Evolutionary conservation across 2,329 filamentous ascomycete genomes (phyloP), one percentile per base, ranked within the genome.

Genomic region (Xylaria sp.): DNA sequence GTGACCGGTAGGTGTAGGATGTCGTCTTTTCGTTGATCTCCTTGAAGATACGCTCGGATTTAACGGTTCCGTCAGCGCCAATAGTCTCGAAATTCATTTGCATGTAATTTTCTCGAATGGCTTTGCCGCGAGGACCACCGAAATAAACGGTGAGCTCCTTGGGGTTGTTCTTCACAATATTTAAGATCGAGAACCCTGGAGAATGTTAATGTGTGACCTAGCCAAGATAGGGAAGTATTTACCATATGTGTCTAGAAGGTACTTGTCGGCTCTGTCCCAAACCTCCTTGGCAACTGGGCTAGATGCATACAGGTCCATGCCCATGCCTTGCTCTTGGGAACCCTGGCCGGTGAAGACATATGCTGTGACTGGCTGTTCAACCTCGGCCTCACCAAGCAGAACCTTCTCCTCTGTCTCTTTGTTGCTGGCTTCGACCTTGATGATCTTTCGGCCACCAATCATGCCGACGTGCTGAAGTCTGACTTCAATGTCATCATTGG

Each of bases 11-110:
- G 1, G 96, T 99, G 86, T 99, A 99, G 0, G 93, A 98, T 5
- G 92, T 93, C 1, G 95, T 98, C 78, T 87, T 91, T 83, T 98
- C 96, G 76, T 92, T 89, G 76, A 99, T 94, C 77, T 97, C 94
- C 85, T 99, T 98, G 88, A 99, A 99, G 79, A 99, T 99, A 83
- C 95, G 97, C 86, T 99, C 96, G 0, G 96, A 98, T 83, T 98
- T 98, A 84, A 97, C 94, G 42, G 89, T 89, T 30, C 96, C 96
- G 80, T 99, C 96, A 1, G 93, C 85, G 67, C 92, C 92, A 61
- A 99, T 94, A n/a, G 95, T 97, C 85, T 99, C 96, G 82, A 98
- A 99, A 56, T 95, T 98, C 96, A 99, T 99, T 68, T 95, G 91
- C 92, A 98, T 98, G 86, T 99, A 99, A 83, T 99, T 99, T 79